Base-by-base conservation (phyloP, 257 asterid species). In the Solanum megistacrolobum region DNA sequence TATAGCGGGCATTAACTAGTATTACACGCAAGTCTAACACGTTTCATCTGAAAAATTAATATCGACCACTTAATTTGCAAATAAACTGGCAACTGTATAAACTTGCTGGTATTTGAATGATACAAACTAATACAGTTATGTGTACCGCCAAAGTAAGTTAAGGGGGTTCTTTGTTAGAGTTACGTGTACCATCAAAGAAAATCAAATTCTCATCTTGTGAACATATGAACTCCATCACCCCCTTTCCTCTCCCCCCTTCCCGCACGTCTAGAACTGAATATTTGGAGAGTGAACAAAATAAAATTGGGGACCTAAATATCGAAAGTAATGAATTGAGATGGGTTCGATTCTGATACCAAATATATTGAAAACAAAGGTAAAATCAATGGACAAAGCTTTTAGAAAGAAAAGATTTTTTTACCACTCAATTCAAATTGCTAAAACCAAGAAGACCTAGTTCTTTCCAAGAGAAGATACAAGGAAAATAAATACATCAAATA, bases 131-230 rank as follows among this genome's bases (percentile, higher is more conserved):
- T 23, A n/a, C 27, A n/a, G 7, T 10, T 65, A 1, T 0, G 2
- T 6, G 12, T 25, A 12, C 18, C 1, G 0, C 1, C 9, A 65
- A 65, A 25, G 4, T 65, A 65, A 65, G 18, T 25, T 66, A n/a
- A 25, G 1, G 1, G 8, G 21, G 4, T 14, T 71, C 9, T 18
- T 21, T 21, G 7, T 62, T 62, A 60, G 25, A 60, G 12, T 43
- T 43, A 43, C 52, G 16, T 43, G 0, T 43, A 43, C 52, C 16
- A 12, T 2, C 52, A 43, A 43, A 12, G 7, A n/a, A n/a, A 11
- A n/a, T 9, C 1, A 10, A 62, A n/a, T 62, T 62, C 12, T 0
- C 16, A 62, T n/a, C 32, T 0, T 12, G 1, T 62, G 14, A 62
- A 62, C 3, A n/a, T 62, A 12, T 62, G 14, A 13, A 62, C 31